phyloP scores from a whole-genome alignment of 208 protist species.

The Acanthamoeba quina region DNA sequence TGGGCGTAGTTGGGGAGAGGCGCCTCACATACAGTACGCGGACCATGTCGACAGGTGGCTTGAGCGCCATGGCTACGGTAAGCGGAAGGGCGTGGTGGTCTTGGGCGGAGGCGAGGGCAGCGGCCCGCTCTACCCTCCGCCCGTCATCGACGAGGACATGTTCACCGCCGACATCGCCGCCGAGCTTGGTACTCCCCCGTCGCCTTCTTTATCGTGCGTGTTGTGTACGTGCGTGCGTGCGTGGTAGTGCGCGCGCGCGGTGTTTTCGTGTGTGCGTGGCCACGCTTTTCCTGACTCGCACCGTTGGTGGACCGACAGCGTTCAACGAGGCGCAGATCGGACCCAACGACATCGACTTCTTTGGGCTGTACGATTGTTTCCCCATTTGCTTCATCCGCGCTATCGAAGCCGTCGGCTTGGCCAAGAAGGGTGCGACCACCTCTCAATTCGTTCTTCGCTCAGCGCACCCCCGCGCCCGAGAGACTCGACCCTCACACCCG shows the following conservation, averaged over 20 bases:
- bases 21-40: too few relatives aligned
- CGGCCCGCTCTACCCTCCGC: slow-evolving; percentile 89
- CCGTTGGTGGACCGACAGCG: slow-evolving; percentile 49
- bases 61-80: slow-evolving; percentile 64
- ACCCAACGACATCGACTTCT: slow-evolving; percentile 89
- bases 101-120: slow-evolving; percentile 87
- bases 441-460: too few relatives aligned
- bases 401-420: slow-evolving; percentile 88
- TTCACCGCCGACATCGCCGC: slow-evolving; percentile 89
- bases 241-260: too few relatives aligned
- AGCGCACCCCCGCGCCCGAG: too few relatives aligned
- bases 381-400: slow-evolving; percentile 91
- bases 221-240: too few relatives aligned
- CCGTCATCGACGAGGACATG: slow-evolving; percentile 85
- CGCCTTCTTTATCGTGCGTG: too few relatives aligned
- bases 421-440: slow-evolving; percentile 76
- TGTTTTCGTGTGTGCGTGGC: too few relatives aligned
- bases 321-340: slow-evolving; percentile 86
- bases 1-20: not conserved
- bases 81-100: slow-evolving; percentile 78
- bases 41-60: slow-evolving; percentile 75
- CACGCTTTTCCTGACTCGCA: too few relatives aligned
- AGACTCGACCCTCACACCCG: not conserved
- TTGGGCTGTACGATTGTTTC: slow-evolving; percentile 92
- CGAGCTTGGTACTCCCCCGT: slow-evolving; percentile 25